Evolutionary conservation across 2,329 filamentous ascomycete species (phyloP).

Genomic region (Bipolaris gigantea): DNA sequence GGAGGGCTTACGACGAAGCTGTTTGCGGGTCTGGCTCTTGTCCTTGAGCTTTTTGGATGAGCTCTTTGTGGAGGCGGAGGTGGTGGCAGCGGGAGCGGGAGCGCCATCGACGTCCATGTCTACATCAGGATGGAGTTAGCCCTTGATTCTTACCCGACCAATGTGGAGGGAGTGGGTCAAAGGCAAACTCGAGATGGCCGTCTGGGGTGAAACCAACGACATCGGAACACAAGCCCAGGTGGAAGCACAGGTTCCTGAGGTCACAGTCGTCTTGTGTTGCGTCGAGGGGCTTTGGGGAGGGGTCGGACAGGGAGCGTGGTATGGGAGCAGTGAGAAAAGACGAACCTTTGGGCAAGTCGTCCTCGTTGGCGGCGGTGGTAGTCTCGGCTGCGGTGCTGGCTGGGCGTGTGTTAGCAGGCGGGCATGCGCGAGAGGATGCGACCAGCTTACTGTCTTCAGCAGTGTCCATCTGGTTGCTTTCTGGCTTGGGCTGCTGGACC

Average conservation of each 20-base stretch:
- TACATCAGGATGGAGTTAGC: conserved; percentile 37
- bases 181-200: conserved; percentile 42
- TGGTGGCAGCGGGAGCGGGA: conserved; percentile 5
- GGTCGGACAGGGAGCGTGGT: conserved; percentile 28
- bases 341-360: conserved; percentile 38
- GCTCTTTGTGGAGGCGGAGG: conserved; percentile 14
- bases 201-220: conserved; percentile 43
- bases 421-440: background rate
- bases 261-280: conserved; percentile 22
- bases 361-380: conserved; percentile 28
- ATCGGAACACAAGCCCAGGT: conserved; percentile 46
- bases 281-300: conserved; percentile 12
- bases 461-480: conserved; percentile 51
- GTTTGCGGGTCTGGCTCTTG: conserved; percentile 42
- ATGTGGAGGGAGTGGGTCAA: conserved; percentile 41
- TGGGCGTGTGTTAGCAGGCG: conserved; percentile 5
- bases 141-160: conserved; percentile 36
- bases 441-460: conserved; percentile 44
- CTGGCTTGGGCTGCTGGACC: conserved; percentile 72
- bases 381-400: conserved; percentile 19
- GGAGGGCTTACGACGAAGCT: conserved; percentile 42
- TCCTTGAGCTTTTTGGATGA: conserved; percentile 36
- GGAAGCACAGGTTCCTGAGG: conserved; percentile 42
- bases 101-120: conserved; percentile 47
- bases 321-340: conserved; percentile 36